Base-by-base conservation (phyloP, 768 basidiomycete species). In the Trametes coccinea region DNA sequence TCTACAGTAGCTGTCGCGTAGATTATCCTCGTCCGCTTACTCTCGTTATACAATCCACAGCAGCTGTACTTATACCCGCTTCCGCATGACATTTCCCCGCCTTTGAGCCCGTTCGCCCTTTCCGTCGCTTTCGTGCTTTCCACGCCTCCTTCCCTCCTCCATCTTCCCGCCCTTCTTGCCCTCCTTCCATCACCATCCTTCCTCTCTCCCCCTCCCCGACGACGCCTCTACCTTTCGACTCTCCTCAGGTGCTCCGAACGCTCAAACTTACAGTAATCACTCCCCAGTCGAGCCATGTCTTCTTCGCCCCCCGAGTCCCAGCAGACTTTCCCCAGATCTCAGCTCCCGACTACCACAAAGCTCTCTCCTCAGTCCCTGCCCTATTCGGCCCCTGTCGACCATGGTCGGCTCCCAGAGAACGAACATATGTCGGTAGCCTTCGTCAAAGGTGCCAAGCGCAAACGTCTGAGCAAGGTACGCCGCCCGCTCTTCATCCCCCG, bases 371-470 rank as follows among this genome's bases (percentile, higher is more conserved):
- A 47, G 40, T 31, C 53, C 49, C 44, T 59, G 9, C 56, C 29
- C 56, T 60, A 43, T 30, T 9, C 52, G 58, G 51, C 45, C 29
- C 61, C 45, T 54, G 5, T 47, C 51, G 56, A 57, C 43, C 45
- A 50, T 41, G 59, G 62, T 2, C 59, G 65, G 0, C 72, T 70
- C n/a, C 51, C 62, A 5, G 73, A 62, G 2, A 47, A 70, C 16
- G 76, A 73, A 27, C 74, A 75, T 39, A 57, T 72, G 44, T 71
- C 67, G 55, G 71, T 77, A 61, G 74, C 79, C n/a, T 80, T 82
- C 66, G 77, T 80, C 70, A 83, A 81, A 62, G 79, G 78, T 43
- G 77, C 76, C n/a, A 83, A 84, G 67, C 78, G 82, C 46, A 83
- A 83, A 62, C 80, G 82, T 5, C 76, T 83, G 8, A 79, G 80